Evolutionary conservation across 129 eudicot genomes (phyloP), one percentile per base, ranked within the genome.

Genomic region (Helianthus tuberosus): DNA sequence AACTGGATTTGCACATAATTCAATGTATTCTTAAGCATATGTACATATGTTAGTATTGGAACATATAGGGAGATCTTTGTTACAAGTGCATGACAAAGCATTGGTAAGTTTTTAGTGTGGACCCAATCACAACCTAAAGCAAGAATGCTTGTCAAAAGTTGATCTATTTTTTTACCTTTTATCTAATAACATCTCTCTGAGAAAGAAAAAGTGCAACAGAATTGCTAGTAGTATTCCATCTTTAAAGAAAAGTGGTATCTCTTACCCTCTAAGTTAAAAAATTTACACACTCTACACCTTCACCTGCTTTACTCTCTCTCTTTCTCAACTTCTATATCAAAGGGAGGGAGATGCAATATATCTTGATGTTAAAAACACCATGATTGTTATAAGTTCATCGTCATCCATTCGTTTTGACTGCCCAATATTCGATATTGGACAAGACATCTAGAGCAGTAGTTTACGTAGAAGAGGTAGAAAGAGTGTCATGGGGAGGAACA

Each of bases 111-210:
- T 74, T 71, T 47, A 49, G 17, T 71, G 88, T 77, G 92, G 95
- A 81, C 88, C 97, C 92, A 81, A 73, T 81, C 77, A 82, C 74
- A 79, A 76, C 78, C 41, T 77, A 81, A 89, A 82, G 85, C 80
- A 75, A 74, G 79, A 72, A 57, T 76, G 74, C 79, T 77, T 72
- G 84, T 66, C 77, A 53, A 71, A 83, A 86, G 83, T 91, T 85
- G 71, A 77, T 79, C 73, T 71, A 51, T 64, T 76, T 75, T 55
- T 83, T 67, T 60, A 49, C 68, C 72, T 74, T 76, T 78, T 85
- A 69, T 81, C 80, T 76, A 62, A 72, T 79, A 67, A 49, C 70
- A 79, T 79, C 79, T 75, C 85, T 74, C 79, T 85, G 86, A 66
- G 68, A 79, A 79, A 79, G 83, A 79, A 78, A 60, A 82, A 82